These are phyloP conservation scores for Claviceps pazoutovae DNA, from an alignment of 2,329 filamentous ascomycete genomes.

Conservation along the genomic window DNA sequence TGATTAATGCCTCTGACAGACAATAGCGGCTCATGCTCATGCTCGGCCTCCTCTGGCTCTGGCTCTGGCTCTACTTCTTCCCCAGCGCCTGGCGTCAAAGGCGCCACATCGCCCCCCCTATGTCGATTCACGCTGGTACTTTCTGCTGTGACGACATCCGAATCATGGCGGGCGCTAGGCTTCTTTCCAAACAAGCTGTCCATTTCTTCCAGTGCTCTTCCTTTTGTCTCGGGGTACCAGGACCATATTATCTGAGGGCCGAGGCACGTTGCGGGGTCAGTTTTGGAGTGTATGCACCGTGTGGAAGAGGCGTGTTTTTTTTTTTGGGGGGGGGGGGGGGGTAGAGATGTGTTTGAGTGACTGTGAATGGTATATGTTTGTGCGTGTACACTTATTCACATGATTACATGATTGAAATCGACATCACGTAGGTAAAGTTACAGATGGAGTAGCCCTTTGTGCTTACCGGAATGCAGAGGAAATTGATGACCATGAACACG, in stretches of 20 bases:
- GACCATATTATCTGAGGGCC: constrained; percentile 23
- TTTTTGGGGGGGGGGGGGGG: neutral
- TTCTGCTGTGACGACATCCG: neutral
- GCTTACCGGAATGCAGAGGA: constrained; percentile 6
- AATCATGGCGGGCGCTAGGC: neutral
- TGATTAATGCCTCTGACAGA: neutral
- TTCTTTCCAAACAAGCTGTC: constrained; percentile 24
- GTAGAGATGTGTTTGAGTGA: too few relatives aligned
- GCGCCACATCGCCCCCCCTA: neutral
- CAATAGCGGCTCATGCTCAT: constrained; percentile 6
- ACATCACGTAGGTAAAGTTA: too few relatives aligned
- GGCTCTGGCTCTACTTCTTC: neutral
- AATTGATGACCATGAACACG: constrained; percentile 33
- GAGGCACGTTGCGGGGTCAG: neutral
- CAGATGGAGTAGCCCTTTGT: too few relatives aligned
- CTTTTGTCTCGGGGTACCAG: constrained; percentile 32
- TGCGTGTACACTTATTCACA: too few relatives aligned
- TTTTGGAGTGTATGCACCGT: too few relatives aligned
- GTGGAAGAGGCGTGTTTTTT: neutral
- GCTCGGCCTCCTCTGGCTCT: constrained; percentile 1
- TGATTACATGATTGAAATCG: too few relatives aligned
- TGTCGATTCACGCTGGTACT: too few relatives aligned
- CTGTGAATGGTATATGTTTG: too few relatives aligned
- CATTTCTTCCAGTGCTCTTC: constrained; percentile 29
- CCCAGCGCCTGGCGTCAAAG: neutral